A percentile compares a stretch with the other conserved stretches of the same genome.
phyloP scores from a whole-genome alignment of 1,284 basidiomycete genomes.

The Phylloboletellus chloephorus region DNA sequence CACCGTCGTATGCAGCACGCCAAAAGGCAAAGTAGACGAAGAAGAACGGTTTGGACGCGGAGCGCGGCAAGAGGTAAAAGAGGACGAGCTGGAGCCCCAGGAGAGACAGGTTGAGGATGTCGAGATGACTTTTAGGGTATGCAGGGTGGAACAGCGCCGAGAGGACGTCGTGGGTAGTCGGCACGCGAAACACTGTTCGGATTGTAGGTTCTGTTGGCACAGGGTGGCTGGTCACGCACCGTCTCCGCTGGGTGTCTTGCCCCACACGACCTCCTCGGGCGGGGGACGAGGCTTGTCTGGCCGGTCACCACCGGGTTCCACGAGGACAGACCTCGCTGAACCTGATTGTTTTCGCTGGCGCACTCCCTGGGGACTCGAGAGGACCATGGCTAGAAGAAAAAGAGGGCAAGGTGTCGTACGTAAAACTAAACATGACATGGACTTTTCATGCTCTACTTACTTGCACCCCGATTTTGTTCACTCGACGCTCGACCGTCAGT shows the following conservation, averaged over 20 bases:
- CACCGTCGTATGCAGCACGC: constrained; percentile 88
- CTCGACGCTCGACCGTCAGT: constrained; percentile 31
- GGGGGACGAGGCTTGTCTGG: constrained; percentile 10
- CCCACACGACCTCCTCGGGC: constrained; percentile 71
- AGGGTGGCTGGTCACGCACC: no score
- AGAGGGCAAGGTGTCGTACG: no score
- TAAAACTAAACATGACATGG: no score
- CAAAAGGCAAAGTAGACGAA: constrained; percentile 89
- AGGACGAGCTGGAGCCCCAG: constrained; percentile 75
- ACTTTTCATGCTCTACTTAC: no score
- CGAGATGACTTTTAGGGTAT: constrained; percentile 88
- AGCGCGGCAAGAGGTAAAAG: constrained; percentile 63
- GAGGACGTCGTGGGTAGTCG: constrained; percentile 92
- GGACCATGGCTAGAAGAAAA: constrained; percentile 14
- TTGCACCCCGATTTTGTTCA: no score
- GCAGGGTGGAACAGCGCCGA: constrained; percentile 87
- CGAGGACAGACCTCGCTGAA: not conserved
- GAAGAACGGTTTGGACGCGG: constrained; percentile 63
- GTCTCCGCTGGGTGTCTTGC: constrained; percentile 79
- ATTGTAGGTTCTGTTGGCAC: not conserved
- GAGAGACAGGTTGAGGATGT: constrained; percentile 78
- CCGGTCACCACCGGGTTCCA: constrained; percentile 1
- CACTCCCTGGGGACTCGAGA: constrained; percentile 15
- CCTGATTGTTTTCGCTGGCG: constrained; percentile 21
- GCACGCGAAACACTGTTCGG: constrained; percentile 82